A percentile compares a stretch with the other conserved stretches of the same genome.
phyloP scores from a whole-genome alignment of 768 basidiomycete genomes.

The Podaxis sp. region DNA sequence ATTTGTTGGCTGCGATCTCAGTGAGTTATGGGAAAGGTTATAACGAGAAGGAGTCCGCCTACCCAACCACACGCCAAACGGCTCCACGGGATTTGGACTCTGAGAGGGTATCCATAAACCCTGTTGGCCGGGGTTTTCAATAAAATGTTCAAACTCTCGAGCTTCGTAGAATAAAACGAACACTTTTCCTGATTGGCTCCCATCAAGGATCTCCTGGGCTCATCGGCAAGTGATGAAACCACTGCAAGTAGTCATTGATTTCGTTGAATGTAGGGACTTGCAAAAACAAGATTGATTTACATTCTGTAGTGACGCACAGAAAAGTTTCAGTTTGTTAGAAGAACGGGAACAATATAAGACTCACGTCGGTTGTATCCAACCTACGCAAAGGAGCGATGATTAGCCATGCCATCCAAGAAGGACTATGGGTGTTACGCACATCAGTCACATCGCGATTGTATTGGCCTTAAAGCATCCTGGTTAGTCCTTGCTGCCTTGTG shows the following conservation, averaged over 20 bases:
- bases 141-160: background rate
- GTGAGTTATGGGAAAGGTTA: background rate
- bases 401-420: background rate
- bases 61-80: slow-evolving; percentile 56
- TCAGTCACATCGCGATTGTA: slow-evolving; percentile 62
- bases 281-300: slow-evolving; percentile 3
- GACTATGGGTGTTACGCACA: slow-evolving; percentile 28
- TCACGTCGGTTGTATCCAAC: slow-evolving; percentile 52
- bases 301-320: slow-evolving; percentile 13
- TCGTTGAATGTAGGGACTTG: background rate
- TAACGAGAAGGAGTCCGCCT: slow-evolving; percentile 5
- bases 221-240: slow-evolving; percentile 8
- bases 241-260: background rate
- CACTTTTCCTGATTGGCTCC: slow-evolving; percentile 55
- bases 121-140: slow-evolving; percentile 24
- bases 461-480: slow-evolving; percentile 31
- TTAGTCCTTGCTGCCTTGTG: background rate
- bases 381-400: slow-evolving; percentile 23
- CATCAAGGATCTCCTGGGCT: slow-evolving; percentile 50
- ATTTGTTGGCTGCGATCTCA: slow-evolving; percentile 46
- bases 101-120: slow-evolving; percentile 45
- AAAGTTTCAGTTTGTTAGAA: background rate
- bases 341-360: background rate
- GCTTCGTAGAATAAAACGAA: slow-evolving; percentile 20
- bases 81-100: slow-evolving; percentile 47